Conservation (phyloP, 2,329 filamentous ascomycete genomes). For the Nigrograna mackinnonii region DNA sequence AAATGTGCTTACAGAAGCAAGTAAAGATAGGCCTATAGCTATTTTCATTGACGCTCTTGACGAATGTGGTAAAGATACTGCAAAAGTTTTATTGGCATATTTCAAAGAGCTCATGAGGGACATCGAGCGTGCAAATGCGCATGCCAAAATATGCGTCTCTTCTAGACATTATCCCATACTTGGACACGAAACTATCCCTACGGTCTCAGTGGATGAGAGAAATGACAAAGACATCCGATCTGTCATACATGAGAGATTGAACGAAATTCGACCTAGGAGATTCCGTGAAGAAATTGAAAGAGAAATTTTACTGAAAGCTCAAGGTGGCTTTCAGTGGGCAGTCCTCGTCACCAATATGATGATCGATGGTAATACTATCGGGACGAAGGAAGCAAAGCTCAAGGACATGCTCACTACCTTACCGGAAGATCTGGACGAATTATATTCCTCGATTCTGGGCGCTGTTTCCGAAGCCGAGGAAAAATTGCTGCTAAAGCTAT, state of each 20-base stretch:
- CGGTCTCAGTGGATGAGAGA: conserved; percentile 3
- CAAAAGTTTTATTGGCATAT: conserved; percentile 6
- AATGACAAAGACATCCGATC: conserved; percentile 7
- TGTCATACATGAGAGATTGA: conserved; percentile 1
- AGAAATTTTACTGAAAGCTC: conserved; percentile 6
- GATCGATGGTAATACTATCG: conserved; percentile 1
- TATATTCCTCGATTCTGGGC: conserved; percentile 8
- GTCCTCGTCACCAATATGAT: conserved; percentile 2
- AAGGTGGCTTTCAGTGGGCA: conserved; percentile 9
- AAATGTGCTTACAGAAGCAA: conserved; percentile 7
- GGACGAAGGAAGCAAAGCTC: conserved; percentile 5
- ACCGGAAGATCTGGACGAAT: conserved; percentile 3
- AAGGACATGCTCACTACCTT: conserved; percentile 3
- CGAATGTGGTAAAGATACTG: conserved; percentile 5
- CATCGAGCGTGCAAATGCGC: conserved; percentile 1
- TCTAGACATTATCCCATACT: conserved; percentile 12
- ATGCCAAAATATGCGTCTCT: conserved; percentile 10
- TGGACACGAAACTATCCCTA: conserved; percentile 1
- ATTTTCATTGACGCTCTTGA: conserved; percentile 11
- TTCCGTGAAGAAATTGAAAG: conserved; percentile 2
- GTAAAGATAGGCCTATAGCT: conserved; percentile 3
- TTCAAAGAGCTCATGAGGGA: conserved; percentile 8
- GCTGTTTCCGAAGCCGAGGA: conserved; percentile 4
- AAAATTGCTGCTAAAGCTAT: conserved; percentile 6
- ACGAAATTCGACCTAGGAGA: conserved; percentile 2